Conservation (phyloP, 2,329 filamentous ascomycete genomes). For the Verticillium tricorpus region DNA sequence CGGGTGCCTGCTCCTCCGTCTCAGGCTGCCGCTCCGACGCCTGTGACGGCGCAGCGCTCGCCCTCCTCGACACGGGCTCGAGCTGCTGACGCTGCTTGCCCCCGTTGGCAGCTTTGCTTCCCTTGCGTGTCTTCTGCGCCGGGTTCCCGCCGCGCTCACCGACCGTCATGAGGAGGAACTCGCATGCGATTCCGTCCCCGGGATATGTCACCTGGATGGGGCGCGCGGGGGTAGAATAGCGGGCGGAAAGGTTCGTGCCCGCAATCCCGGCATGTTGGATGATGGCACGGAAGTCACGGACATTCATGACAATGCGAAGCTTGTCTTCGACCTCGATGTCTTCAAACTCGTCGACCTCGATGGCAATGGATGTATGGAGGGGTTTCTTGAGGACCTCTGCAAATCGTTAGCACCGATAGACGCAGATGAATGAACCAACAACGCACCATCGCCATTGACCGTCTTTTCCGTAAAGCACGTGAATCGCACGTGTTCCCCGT, state of each 20-base stretch:
- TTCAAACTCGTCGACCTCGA: slow-evolving; percentile 73
- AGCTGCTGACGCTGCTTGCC: slow-evolving; percentile 39
- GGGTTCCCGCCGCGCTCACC: slow-evolving; percentile 56
- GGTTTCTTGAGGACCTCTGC: slow-evolving; percentile 74
- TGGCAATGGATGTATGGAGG: slow-evolving; percentile 72
- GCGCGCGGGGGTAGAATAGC: slow-evolving; percentile 65
- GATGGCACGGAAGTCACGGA: slow-evolving; percentile 79
- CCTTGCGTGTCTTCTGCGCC: slow-evolving; percentile 41
- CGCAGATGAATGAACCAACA: slow-evolving; percentile 10
- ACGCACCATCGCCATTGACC: slow-evolving; percentile 51
- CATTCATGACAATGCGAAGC: slow-evolving; percentile 74
- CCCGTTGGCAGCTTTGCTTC: slow-evolving; percentile 23
- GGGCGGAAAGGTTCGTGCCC: slow-evolving; percentile 60
- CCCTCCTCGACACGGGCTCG: slow-evolving; percentile 42
- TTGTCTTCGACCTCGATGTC: slow-evolving; percentile 70
- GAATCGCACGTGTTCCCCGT: slow-evolving; percentile 70
- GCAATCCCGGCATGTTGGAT: slow-evolving; percentile 69
- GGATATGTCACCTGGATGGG: slow-evolving; percentile 71
- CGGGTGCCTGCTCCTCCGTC: slow-evolving; percentile 2
- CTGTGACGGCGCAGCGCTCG: slow-evolving; percentile 33
- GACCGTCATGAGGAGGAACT: slow-evolving; percentile 80
- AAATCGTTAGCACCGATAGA: slow-evolving; percentile 9
- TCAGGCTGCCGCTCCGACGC: slow-evolving; percentile 16
- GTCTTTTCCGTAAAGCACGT: slow-evolving; percentile 80
- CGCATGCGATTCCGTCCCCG: slow-evolving; percentile 63